Evolutionary conservation across 371 early-diverging fungal species (phyloP), one percentile per base, ranked within the genome.

Genomic region (Lichtheimia ornata): DNA sequence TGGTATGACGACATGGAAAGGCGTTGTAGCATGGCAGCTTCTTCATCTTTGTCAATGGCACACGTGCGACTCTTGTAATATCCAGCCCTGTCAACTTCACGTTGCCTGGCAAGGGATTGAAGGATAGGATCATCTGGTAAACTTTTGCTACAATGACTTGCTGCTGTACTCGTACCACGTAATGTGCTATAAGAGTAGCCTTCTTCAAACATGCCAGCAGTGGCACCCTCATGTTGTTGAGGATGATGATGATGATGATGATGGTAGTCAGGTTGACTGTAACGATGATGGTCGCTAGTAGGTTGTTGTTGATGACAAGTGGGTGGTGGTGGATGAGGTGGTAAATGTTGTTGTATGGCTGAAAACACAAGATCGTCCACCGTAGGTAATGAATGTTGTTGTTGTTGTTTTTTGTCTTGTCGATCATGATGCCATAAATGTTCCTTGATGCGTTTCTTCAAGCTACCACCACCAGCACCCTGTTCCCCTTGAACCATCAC

Each of bases 91-190:
- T 64, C 69, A n/a, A 64, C 62, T 42, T 68, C 58, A 30, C 66
- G 62, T 55, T 72, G 72, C 51, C 69, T 47, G 25, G 59, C 69
- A 28, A 72, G 62, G n/a, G 72, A 72, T 18, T 22, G 35, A 20
- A 66, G 66, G 6, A 71, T 63, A 20, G 66, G 69, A 53, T 72
- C 69, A 44, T 54, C 56, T 18, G 15, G 62, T 2, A 45, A 13
- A n/a, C 27, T 52, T n/a, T 30, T 52, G 15, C 53, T 52, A 11
- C 47, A 49, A 52, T 63, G 50, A 51, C 35, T 53, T 47, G 30
- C 61, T 28, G 50, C 28, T 35, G 41, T 27, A n/a, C 17, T 58
- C 6, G 50, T 55, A 0, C 56, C 59, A 30, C 40, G 47, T 20
- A 50, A 35, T 11, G 47, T 51, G 28, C 51, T 59, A 30, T 50